Evolutionary conservation across 768 basidiomycete species (phyloP), one percentile per base, ranked within the genome.

Genomic region (Hysterangium stoloniferum): DNA sequence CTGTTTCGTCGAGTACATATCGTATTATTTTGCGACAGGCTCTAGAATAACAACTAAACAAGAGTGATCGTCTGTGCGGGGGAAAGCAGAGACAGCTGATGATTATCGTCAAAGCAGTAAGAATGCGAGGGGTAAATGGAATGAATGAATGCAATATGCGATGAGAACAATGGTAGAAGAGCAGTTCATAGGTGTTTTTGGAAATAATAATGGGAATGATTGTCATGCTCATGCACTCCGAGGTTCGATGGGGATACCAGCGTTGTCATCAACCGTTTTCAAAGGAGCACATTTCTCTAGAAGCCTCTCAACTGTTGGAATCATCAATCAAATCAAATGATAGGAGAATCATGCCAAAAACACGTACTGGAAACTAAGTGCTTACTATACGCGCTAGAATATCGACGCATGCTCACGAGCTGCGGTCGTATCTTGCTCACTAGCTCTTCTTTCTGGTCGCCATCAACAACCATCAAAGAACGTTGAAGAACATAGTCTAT

Each of bases 401-500:
- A 80, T 59, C 77, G 75, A 45, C 84, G 80, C 74, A 92, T 84
- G 62, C 67, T 78, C 28, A 71, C 69, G 22, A 94, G 70, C 55
- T 89, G 79, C 17, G 82, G 79, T 32, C 77, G 75, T 27, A 90
- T 78, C 57, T 75, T 73, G 53, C 62, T 70, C 56, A 82, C 76
- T 29, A 94, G 65, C 9, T 64, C 62, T 43, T 83, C 81, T 64
- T 77, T 79, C 67, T 94, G 91, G 22, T 84, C 77, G 13, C 76
- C 79, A 55, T 84, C 83, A 4, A 77, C 81, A 17, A 84, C 75
- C 19, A 68, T 68, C 47, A 94, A 68, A 2, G 87, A 85, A 27
- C 84, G 77, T 63, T 92, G 90, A 37, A 92, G 73, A 52, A 93
- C 90, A 61, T 91, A 93, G 64, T 92, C 88, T 91, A 28, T 20